Evolutionary conservation across 2,329 filamentous ascomycete genomes (phyloP).

Genomic region (Neofusicoccum umdonicola): DNA sequence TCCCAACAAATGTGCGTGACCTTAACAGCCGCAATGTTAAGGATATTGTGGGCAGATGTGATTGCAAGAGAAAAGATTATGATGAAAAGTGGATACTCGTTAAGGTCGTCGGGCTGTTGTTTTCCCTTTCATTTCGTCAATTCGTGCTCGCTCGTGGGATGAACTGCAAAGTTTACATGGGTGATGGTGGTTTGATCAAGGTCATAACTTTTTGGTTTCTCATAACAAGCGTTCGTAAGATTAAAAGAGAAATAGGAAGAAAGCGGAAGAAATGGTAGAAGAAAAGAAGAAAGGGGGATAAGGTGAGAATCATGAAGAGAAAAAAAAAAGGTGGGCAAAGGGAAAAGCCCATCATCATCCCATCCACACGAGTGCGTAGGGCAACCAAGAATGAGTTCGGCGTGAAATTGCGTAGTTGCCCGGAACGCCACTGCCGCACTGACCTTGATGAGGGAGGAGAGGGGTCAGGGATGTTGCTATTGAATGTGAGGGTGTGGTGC

Average conservation of each 20-base stretch:
- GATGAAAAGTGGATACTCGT: not conserved
- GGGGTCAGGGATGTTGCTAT: not conserved
- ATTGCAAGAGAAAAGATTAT: not conserved
- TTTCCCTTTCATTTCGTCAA: not conserved
- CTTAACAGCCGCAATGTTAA: too few species aligned
- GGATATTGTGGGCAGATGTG: not conserved
- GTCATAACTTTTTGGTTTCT: not conserved
- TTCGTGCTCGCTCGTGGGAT: too few species aligned
- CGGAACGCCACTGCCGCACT: constrained; percentile 7
- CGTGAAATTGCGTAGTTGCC: not conserved
- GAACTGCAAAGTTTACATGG: not conserved
- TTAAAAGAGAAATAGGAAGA: not conserved
- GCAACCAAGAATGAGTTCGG: not conserved
- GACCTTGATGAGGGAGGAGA: not conserved
- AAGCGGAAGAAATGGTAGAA: not conserved
- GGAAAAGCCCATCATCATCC: not conserved
- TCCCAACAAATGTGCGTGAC: too few species aligned
- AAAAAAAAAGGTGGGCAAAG: not conserved
- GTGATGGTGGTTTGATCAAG: too few species aligned
- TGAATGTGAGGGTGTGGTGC: constrained; percentile 3
- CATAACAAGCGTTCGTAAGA: not conserved
- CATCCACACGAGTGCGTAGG: not conserved
- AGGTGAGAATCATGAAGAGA: too few species aligned
- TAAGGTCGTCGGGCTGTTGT: too few species aligned
- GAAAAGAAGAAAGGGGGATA: not conserved